phyloP scores from a whole-genome alignment of 2,329 filamentous ascomycete species.

The Cladophialophora immunda region DNA sequence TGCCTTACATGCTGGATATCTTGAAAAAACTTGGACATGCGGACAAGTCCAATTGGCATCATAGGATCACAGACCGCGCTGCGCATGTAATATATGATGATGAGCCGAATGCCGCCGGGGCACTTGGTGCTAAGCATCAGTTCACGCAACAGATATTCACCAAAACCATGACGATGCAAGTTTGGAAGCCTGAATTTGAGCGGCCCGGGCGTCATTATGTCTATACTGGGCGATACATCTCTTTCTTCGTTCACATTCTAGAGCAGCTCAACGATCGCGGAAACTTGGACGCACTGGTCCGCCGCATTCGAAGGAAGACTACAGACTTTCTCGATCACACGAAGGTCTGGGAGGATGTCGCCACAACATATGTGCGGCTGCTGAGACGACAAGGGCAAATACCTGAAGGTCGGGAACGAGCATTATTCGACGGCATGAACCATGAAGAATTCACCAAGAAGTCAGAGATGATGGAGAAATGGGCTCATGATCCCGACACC shows the following conservation, averaged over 20 bases:
- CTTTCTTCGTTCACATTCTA: constrained; percentile 79
- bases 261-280: constrained; percentile 76
- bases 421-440: constrained; percentile 69
- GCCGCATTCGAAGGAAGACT: constrained; percentile 81
- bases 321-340: constrained; percentile 74
- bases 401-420: constrained; percentile 69
- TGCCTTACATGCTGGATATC: constrained; percentile 68
- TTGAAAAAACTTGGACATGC: constrained; percentile 69
- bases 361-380: constrained; percentile 65
- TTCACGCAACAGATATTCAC: constrained; percentile 87
- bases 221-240: constrained; percentile 86
- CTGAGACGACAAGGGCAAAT: constrained; percentile 67
- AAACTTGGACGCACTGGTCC: constrained; percentile 79
- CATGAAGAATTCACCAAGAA: constrained; percentile 71
- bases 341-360: constrained; percentile 70
- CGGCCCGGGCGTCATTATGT: constrained; percentile 86
- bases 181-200: constrained; percentile 93
- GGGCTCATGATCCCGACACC: constrained; percentile 61
- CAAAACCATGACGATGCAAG: constrained; percentile 92
- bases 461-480: constrained; percentile 67
- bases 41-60: constrained; percentile 95
- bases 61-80: constrained; percentile 79
- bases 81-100: constrained; percentile 70
- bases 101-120: constrained; percentile 59
- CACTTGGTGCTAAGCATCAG: constrained; percentile 74